A percentile compares a stretch with the other conserved stretches of the same genome.
Conservation (phyloP, 2,329 filamentous ascomycete genomes). For the Arthrobotrys iridis region DNA sequence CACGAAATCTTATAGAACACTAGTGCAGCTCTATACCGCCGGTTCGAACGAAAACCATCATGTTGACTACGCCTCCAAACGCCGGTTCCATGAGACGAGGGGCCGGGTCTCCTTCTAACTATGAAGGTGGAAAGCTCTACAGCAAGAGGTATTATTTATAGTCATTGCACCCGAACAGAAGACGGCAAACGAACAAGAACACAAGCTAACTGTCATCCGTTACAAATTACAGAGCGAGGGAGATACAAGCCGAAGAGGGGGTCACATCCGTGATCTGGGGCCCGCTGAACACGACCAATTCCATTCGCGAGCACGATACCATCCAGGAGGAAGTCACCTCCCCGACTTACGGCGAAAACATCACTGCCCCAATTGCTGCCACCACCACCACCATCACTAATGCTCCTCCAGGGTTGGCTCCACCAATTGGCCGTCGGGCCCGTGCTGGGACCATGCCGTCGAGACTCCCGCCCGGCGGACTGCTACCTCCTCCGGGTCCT, state of each 20-base stretch:
- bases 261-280: constrained; percentile 84
- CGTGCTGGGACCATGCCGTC: constrained; percentile 97
- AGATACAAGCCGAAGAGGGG: constrained; percentile 97
- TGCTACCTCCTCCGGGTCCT: constrained; percentile 64
- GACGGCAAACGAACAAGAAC: neutral
- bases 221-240: constrained; percentile 74
- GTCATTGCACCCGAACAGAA: constrained; percentile 51
- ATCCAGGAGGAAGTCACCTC: constrained; percentile 65
- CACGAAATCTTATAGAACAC: constrained; percentile 46
- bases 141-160: constrained; percentile 81
- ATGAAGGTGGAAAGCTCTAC: constrained; percentile 81
- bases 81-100: constrained; percentile 75
- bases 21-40: constrained; percentile 54
- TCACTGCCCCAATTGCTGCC: neutral
- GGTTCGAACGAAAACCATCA: constrained; percentile 50
- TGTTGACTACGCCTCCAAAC: constrained; percentile 54
- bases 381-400: constrained; percentile 65
- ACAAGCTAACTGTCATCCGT: neutral
- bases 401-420: constrained; percentile 73
- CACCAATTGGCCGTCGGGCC: constrained; percentile 77
- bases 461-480: constrained; percentile 81
- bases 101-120: constrained; percentile 95
- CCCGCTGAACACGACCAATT: constrained; percentile 94
- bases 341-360: constrained; percentile 67
- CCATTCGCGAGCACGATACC: constrained; percentile 82